Evolutionary conservation across 2,329 filamentous ascomycete species (phyloP), one percentile per base, ranked within the genome.

Genomic region (Trichoderma sp.): DNA sequence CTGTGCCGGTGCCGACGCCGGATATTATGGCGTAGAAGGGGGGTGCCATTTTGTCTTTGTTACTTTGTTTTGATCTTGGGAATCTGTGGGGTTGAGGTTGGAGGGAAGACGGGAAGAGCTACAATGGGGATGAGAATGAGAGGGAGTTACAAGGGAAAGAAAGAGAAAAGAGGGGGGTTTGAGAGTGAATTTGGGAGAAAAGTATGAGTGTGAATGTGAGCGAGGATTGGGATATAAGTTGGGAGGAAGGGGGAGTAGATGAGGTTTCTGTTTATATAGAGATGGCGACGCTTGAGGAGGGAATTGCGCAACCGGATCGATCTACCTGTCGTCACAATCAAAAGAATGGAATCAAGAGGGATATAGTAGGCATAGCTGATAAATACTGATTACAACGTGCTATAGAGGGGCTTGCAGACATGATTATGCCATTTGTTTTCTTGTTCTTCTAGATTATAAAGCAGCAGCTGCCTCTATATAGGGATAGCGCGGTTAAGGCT

Each of bases 1-100:
- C 81, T 80, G 86, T 92, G 66, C 90, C 90, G 6, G 88, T 79
- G n/a, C 90, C 90, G 48, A 88, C 89, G 63, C 90, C 90, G 12
- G 89, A 88, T 66, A 93, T 78, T 67, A 93, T 79, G 58, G 89
- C 86, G 74, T 88, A 90, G 71, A 90, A 82, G 19, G 45, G 59
- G 7, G 64, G 64, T 3, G 60, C 50, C 60, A 57, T 57, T 44
- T 15, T 54, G 10, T n/a, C 0, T 21, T 0, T 19, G 28, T 12
- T 50, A 1, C 39, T 14, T 28, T 50, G 3, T 19, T 34, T 45
- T 21, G 24, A 2, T 56, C 41, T 17, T 47, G 15, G 9, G 3
- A 17, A 47, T 19, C 14, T 43, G 28, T 10, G 39, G 9, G 24
- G 7, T 1, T 3, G 47, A 1, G 48, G 30, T 21, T 17, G 9